These are phyloP conservation scores for Phialocephala sp. DNA, from an alignment of 2,329 filamentous ascomycete genomes.

Conservation along the genomic window DNA sequence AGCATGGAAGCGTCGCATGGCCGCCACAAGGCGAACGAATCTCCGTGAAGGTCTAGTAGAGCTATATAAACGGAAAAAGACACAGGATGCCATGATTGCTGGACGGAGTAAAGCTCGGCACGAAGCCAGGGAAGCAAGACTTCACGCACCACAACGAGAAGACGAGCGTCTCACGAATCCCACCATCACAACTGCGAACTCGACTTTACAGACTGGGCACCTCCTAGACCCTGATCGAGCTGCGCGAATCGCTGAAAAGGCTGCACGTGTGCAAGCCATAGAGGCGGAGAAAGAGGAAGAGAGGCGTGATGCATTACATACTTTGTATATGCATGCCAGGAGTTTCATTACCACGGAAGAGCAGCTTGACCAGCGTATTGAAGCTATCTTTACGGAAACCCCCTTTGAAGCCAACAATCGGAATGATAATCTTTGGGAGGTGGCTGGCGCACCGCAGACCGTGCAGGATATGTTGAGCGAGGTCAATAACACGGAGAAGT, in stretches of 20 bases:
- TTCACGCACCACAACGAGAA: conserved; percentile 70
- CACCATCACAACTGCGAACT: conserved; percentile 62
- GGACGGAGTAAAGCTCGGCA: conserved; percentile 54
- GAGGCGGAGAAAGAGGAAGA: conserved; percentile 59
- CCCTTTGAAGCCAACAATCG: conserved; percentile 22
- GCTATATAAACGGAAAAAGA: conserved; percentile 69
- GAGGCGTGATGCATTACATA: conserved; percentile 76
- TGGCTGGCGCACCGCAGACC: conserved; percentile 47
- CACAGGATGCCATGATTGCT: conserved; percentile 45
- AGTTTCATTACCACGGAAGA: conserved; percentile 84
- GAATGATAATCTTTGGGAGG: conserved; percentile 42
- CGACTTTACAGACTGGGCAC: conserved; percentile 54
- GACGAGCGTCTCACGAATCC: conserved; percentile 79
- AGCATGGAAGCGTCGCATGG: conserved; percentile 76
- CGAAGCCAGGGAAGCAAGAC: conserved; percentile 51
- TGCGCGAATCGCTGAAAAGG: conserved; percentile 54
- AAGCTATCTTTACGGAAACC: conserved; percentile 72
- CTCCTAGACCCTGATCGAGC: conserved; percentile 68
- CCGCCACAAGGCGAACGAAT: conserved; percentile 72
- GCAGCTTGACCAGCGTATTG: conserved; percentile 76
- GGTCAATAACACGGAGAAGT: conserved; percentile 42
- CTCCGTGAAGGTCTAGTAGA: conserved; percentile 73
- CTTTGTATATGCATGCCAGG: conserved; percentile 87
- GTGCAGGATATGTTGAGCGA: conserved; percentile 53
- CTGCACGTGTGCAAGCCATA: conserved; percentile 49